Evolutionary conservation across 768 basidiomycete species (phyloP).

Genomic region (Tulasnella sp.): DNA sequence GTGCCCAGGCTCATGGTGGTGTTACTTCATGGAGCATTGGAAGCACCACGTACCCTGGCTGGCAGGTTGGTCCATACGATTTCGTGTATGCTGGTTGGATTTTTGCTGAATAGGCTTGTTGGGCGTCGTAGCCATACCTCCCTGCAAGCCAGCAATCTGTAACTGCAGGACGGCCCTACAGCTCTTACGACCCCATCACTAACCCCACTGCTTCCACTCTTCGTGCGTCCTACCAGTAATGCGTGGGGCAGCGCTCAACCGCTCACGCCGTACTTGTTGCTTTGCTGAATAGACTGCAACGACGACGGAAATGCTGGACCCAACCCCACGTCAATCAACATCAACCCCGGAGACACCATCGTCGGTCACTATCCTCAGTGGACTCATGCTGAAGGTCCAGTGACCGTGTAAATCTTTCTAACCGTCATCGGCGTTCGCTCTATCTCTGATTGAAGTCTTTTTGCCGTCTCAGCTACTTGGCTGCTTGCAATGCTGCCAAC

Average conservation of each 20-base stretch:
- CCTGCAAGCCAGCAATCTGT: slow-evolving; percentile 4
- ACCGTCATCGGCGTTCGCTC: not conserved
- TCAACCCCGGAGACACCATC: slow-evolving; percentile 27
- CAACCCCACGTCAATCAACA: not conserved
- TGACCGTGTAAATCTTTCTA: slow-evolving; percentile 22
- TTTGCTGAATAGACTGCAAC: slow-evolving; percentile 20
- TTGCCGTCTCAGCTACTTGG: slow-evolving; percentile 11
- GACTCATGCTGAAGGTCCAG: slow-evolving; percentile 29
- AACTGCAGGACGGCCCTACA: slow-evolving; percentile 26
- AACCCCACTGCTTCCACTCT: slow-evolving; percentile 23
- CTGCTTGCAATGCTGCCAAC: slow-evolving; percentile 6
- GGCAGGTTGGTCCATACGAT: slow-evolving; percentile 11
- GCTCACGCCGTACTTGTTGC: not conserved
- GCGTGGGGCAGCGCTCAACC: not conserved
- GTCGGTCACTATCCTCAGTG: slow-evolving; percentile 30
- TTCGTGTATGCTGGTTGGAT: not conserved
- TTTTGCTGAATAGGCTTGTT: not conserved
- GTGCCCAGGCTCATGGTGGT: slow-evolving; percentile 26
- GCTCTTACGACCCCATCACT: slow-evolving; percentile 23
- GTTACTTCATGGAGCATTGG: slow-evolving; percentile 27
- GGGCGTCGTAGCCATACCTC: not conserved
- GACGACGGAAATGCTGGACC: slow-evolving; percentile 28
- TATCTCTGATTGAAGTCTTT: not conserved
- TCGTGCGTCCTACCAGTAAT: not conserved
- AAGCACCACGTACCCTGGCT: slow-evolving; percentile 27